Evolutionary conservation across 2,329 filamentous ascomycete species (phyloP).

Genomic region (Ceratocystis huliohia): DNA sequence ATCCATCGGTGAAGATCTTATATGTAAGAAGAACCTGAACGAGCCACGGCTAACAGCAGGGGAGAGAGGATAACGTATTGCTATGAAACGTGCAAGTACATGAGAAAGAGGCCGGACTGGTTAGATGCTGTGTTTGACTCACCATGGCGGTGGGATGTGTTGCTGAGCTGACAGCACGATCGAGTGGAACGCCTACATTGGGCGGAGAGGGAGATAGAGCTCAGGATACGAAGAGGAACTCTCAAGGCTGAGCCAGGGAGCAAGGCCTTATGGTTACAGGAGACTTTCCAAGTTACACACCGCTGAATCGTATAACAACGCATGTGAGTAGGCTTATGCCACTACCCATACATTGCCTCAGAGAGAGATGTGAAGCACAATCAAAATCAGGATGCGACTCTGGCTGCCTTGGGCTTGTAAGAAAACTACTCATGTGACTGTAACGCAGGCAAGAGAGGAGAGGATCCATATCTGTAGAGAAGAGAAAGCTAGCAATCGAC

Average conservation of each 20-base stretch:
- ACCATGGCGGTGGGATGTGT: background rate
- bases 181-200: background rate
- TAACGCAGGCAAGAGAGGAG: background rate
- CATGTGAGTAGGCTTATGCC: background rate
- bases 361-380: background rate
- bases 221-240: too few relatives aligned
- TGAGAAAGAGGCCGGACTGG: background rate
- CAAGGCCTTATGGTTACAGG: background rate
- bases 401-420: background rate
- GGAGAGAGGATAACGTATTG: background rate
- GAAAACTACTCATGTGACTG: background rate
- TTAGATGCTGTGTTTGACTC: too few relatives aligned
- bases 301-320: background rate
- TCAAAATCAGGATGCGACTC: background rate
- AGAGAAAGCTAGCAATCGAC: background rate
- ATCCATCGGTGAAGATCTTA: background rate
- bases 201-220: too few relatives aligned
- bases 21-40: background rate
- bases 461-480: background rate
- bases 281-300: background rate
- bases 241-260: too few relatives aligned
- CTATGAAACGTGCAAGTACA: background rate
- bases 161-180: background rate
- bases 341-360: background rate
- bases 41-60: background rate